These are phyloP conservation scores for Dendrobium catenatum DNA, from an alignment of 106 monocot genomes.

Conservation along the genomic window DNA sequence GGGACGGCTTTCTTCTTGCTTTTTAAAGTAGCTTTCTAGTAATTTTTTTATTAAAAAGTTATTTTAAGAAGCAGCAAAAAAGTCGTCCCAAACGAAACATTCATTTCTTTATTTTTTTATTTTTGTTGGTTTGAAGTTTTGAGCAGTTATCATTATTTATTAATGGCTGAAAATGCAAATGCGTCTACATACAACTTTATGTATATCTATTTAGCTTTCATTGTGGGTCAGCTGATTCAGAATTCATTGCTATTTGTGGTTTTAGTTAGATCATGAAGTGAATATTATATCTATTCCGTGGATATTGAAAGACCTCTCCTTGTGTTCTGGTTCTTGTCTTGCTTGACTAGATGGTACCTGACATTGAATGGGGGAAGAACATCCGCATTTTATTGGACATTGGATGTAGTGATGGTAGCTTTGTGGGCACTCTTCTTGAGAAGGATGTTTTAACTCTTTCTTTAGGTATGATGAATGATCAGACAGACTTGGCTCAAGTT, in stretches of 20 bases:
- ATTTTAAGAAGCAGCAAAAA: no score
- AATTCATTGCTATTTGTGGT: neutral
- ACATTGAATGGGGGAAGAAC: conserved; percentile 94
- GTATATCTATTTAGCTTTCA: neutral
- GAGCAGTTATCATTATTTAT: neutral
- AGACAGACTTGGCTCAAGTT: conserved; percentile 69
- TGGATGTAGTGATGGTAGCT: conserved; percentile 54
- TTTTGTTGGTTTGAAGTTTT: neutral
- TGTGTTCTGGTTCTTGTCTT: conserved; percentile 2
- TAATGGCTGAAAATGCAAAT: neutral
- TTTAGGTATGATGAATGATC: conserved; percentile 70
- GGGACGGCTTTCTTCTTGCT: no score
- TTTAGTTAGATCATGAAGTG: neutral
- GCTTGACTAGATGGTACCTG: conserved; percentile 68
- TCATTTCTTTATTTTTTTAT: no score
- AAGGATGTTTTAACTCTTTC: conserved; percentile 66
- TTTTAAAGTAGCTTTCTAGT: no score
- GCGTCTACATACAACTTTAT: neutral
- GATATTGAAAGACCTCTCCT: neutral
- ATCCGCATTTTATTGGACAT: conserved; percentile 73
- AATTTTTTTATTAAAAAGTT: no score
- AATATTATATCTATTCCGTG: neutral
- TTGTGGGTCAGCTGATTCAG: neutral
- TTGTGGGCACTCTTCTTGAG: conserved; percentile 52
- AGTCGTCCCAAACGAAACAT: no score